phyloP scores from a whole-genome alignment of 352 stramenopile genomes.

The Globisporangium irregulare region DNA sequence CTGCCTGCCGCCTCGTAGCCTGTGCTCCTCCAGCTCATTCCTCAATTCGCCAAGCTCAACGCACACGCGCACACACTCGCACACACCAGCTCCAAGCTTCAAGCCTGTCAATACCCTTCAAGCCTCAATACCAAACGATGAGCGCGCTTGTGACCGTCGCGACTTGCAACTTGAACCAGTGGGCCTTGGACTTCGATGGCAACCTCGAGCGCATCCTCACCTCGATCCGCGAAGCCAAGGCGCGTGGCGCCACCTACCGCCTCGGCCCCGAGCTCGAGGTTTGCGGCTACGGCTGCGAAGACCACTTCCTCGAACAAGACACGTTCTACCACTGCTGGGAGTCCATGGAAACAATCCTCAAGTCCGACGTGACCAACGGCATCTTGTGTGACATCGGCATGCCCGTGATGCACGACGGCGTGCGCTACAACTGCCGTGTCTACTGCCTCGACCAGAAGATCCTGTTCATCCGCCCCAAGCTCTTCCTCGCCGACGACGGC shows the following conservation, averaged over 20 bases:
- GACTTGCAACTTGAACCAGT: slow-evolving; percentile 99
- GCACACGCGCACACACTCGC: not conserved
- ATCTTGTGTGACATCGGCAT: slow-evolving; percentile 99
- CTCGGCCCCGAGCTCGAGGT: slow-evolving; percentile 98
- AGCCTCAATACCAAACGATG: slow-evolving; percentile 32
- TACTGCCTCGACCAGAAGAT: slow-evolving; percentile 94
- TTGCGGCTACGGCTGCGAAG: slow-evolving; percentile 98
- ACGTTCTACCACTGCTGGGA: slow-evolving; percentile 99
- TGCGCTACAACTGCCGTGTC: slow-evolving; percentile 98
- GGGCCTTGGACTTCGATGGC: slow-evolving; percentile 98
- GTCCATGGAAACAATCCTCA: slow-evolving; percentile 85
- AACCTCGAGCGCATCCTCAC: slow-evolving; percentile 87
- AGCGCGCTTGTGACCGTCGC: slow-evolving; percentile 92
- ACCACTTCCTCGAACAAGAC: slow-evolving; percentile 98
- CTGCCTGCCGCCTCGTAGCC: not conserved
- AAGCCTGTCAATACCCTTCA: not conserved
- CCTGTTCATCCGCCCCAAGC: slow-evolving; percentile 92
- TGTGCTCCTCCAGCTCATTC: slow-evolving; percentile 2
- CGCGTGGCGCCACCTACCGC: slow-evolving; percentile 87
- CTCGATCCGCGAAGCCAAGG: slow-evolving; percentile 91
- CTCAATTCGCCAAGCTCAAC: slow-evolving; percentile 10
- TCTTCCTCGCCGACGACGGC: slow-evolving; percentile 95
- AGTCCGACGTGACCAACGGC: slow-evolving; percentile 86
- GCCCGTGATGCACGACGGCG: slow-evolving; percentile 93
- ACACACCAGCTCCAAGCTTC: not conserved